These are phyloP conservation scores for Kwoniella europaea DNA, from an alignment of 768 basidiomycete species.

Conservation along the genomic window DNA sequence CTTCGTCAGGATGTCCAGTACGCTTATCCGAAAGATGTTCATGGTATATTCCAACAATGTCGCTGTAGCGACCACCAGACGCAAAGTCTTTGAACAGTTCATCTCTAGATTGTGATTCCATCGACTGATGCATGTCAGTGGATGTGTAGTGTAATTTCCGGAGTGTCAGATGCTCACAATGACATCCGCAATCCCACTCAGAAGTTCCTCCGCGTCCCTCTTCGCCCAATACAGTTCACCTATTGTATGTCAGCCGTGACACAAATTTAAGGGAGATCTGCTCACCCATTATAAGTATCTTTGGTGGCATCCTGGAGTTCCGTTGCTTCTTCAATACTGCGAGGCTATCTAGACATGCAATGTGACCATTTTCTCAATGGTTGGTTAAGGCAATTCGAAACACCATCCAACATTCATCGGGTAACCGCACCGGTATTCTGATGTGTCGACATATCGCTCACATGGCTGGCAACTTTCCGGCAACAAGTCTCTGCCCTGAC, in stretches of 20 bases:
- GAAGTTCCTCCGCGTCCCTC: constrained; percentile 60
- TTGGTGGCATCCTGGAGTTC: constrained; percentile 3
- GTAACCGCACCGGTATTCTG: too few species aligned
- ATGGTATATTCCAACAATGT: constrained; percentile 71
- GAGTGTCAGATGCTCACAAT: constrained; percentile 64
- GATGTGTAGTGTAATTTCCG: too few species aligned
- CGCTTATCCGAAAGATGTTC: constrained; percentile 67
- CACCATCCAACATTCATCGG: too few species aligned
- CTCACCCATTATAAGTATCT: constrained; percentile 29
- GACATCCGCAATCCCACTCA: constrained; percentile 71
- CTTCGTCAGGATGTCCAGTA: background rate
- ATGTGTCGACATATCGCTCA: too few species aligned
- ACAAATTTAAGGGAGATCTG: background rate
- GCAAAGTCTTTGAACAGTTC: constrained; percentile 70
- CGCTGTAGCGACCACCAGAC: constrained; percentile 67
- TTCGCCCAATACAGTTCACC: constrained; percentile 25
- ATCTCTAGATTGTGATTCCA: constrained; percentile 68
- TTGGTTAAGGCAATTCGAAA: too few species aligned
- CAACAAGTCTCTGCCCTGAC: too few species aligned
- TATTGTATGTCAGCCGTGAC: background rate
- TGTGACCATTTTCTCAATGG: too few species aligned
- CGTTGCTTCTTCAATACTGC: too few species aligned
- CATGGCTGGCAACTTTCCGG: too few species aligned
- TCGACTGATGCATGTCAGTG: constrained; percentile 55
- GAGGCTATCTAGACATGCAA: too few species aligned